phyloP scores from a whole-genome alignment of 345 rosid genomes.

The Salix viminalis region DNA sequence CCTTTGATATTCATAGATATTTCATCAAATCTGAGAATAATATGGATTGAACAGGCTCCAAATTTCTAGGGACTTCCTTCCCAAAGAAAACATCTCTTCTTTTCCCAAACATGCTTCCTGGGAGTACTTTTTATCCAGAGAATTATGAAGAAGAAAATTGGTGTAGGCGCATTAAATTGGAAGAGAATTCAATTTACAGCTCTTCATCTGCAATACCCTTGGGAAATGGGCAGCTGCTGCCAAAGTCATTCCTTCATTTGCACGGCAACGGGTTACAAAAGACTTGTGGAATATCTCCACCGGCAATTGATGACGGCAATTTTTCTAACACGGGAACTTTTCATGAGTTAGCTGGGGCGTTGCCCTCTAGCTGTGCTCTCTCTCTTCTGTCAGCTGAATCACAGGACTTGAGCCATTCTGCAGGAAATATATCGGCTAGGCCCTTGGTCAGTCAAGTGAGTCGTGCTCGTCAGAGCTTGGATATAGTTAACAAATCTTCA shows the following conservation, averaged over 20 bases:
- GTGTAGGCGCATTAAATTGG: slow-evolving; percentile 12
- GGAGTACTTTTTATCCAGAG: slow-evolving; percentile 17
- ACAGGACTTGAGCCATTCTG: slow-evolving; percentile 36
- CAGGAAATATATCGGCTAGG: slow-evolving; percentile 32
- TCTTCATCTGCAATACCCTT: neutral
- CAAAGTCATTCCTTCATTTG: slow-evolving; percentile 19
- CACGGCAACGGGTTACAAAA: slow-evolving; percentile 24
- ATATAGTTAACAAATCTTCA: slow-evolving; percentile 25
- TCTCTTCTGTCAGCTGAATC: slow-evolving; percentile 94
- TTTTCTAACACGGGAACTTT: slow-evolving; percentile 28
- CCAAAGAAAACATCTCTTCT: slow-evolving; percentile 23
- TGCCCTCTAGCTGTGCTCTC: slow-evolving; percentile 73
- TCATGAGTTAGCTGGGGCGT: slow-evolving; percentile 40
- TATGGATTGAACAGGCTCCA: slow-evolving; percentile 21
- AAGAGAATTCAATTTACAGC: slow-evolving; percentile 6
- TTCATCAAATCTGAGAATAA: slow-evolving; percentile 1
- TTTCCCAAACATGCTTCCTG: slow-evolving; percentile 17
- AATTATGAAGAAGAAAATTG: slow-evolving; percentile 14
- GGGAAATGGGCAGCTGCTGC: slow-evolving; percentile 11
- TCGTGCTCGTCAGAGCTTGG: slow-evolving; percentile 16
- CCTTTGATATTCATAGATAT: neutral
- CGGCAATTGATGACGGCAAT: slow-evolving; percentile 19
- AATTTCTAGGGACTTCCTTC: slow-evolving; percentile 18
- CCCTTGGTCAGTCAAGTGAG: slow-evolving; percentile 33
- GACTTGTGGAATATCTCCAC: slow-evolving; percentile 21